phyloP scores from a whole-genome alignment of 1,284 basidiomycete genomes.

The Marasmius fiardii region DNA sequence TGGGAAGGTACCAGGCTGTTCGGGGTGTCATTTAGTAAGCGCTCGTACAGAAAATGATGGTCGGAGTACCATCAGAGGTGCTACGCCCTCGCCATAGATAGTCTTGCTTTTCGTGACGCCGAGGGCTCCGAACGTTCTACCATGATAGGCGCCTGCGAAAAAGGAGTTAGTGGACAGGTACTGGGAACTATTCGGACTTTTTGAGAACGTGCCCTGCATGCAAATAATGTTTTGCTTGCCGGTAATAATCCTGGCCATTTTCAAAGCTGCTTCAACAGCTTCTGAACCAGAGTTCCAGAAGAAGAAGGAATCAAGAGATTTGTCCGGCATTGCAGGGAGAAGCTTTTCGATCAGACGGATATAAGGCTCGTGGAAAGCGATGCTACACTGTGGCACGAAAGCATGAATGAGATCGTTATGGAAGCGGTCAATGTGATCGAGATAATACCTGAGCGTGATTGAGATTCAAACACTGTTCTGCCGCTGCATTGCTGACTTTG shows the following conservation, averaged over 20 bases:
- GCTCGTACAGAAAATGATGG: neutral
- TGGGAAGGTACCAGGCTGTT: conserved; percentile 79
- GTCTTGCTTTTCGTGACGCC: conserved; percentile 91
- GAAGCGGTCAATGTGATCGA: neutral
- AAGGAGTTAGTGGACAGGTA: conserved; percentile 3
- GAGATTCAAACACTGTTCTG: conserved; percentile 78
- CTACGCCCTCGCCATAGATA: conserved; percentile 77
- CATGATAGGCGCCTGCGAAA: conserved; percentile 72
- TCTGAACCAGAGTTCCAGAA: conserved; percentile 96
- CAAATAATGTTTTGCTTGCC: conserved; percentile 84
- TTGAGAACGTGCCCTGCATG: conserved; percentile 66
- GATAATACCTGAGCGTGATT: conserved; percentile 72
- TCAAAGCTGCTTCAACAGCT: conserved; percentile 82
- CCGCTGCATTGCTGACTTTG: conserved; percentile 81
- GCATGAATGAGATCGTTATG: neutral
- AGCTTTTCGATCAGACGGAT: conserved; percentile 74
- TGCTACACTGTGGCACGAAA: conserved; percentile 63
- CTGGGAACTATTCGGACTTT: neutral
- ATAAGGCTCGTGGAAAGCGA: conserved; percentile 76
- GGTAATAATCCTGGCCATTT: conserved; percentile 77
- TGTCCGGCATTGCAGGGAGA: conserved; percentile 81
- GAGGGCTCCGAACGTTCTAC: conserved; percentile 86
- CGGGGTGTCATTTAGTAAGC: neutral
- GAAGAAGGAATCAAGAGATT: conserved; percentile 91
- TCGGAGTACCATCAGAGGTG: conserved; percentile 74